These are phyloP conservation scores for Fraxinus ornus DNA, from an alignment of 305 asterid species.

Conservation along the genomic window DNA sequence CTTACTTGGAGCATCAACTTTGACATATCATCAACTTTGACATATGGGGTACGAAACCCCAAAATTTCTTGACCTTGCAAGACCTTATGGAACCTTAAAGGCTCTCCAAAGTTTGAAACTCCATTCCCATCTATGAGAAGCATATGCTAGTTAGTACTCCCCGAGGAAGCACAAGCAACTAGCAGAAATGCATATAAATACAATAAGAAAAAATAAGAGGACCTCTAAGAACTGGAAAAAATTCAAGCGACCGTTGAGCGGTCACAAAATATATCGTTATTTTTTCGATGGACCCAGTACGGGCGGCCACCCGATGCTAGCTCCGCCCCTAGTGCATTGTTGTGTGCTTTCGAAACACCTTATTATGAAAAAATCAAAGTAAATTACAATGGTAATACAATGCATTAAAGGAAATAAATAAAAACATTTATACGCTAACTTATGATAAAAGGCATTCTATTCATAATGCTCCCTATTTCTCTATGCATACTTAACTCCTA, in stretches of 20 bases:
- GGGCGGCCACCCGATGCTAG: not conserved
- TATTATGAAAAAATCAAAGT: not conserved
- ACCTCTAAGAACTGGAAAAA: slow-evolving; percentile 57
- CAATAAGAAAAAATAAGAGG: not conserved
- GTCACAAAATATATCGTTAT: no score
- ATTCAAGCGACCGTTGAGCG: not conserved
- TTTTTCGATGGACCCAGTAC: not conserved
- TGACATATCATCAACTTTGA: slow-evolving; percentile 43
- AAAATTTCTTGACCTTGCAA: slow-evolving; percentile 99
- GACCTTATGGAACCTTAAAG: slow-evolving; percentile 89
- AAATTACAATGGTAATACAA: not conserved
- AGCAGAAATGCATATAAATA: not conserved
- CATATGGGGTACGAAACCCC: slow-evolving; percentile 44
- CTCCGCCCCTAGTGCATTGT: not conserved
- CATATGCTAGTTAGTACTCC: slow-evolving; percentile 1
- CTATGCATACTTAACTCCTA: not conserved
- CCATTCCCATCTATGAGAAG: slow-evolving; percentile 52
- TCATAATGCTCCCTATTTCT: not conserved
- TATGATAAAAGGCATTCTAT: not conserved
- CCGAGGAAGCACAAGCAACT: not conserved
- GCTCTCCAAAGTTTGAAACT: slow-evolving; percentile 67
- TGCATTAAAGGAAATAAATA: not conserved
- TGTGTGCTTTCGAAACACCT: not conserved
- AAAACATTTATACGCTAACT: not conserved
- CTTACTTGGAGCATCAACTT: slow-evolving; percentile 45